Evolutionary conservation across 73 alveolate species (phyloP).

Genomic region (Uronychia binucleata): DNA sequence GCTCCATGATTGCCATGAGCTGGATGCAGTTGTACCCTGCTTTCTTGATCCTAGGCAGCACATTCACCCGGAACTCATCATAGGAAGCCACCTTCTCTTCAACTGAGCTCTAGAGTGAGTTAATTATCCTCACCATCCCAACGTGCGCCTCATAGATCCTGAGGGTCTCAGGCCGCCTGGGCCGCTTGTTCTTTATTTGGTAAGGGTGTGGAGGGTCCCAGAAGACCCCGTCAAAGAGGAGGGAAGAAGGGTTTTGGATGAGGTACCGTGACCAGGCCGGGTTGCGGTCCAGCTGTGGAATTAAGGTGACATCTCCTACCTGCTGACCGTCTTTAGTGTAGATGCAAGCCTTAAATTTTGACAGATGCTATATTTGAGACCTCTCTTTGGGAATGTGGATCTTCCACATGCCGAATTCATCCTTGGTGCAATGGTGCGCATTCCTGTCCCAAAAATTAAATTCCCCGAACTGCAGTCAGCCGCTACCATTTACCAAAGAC

Average conservation of each 20-base stretch:
- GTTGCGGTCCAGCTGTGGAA: slow-evolving; percentile 58
- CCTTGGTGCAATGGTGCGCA: slow-evolving; percentile 43
- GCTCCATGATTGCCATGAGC: slow-evolving; percentile 98
- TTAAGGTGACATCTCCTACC: too few species aligned
- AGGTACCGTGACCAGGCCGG: slow-evolving; percentile 82
- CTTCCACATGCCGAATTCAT: slow-evolving; percentile 71
- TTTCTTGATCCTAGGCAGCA: slow-evolving; percentile 90
- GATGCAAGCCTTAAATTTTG: slow-evolving; percentile 52
- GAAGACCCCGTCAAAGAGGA: slow-evolving; percentile 74
- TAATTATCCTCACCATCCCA: slow-evolving; percentile 81
- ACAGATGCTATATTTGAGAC: slow-evolving; percentile 43
- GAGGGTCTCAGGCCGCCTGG: slow-evolving; percentile 78
- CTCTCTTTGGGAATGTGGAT: slow-evolving; percentile 43
- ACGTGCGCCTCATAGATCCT: slow-evolving; percentile 97
- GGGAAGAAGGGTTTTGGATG: slow-evolving; percentile 66
- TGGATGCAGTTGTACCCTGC: slow-evolving; percentile 96
- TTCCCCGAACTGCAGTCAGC: slow-evolving; percentile 64
- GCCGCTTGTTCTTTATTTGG: slow-evolving; percentile 78
- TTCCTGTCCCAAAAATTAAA: slow-evolving; percentile 75
- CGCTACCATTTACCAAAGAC: slow-evolving; percentile 75
- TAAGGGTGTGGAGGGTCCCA: slow-evolving; percentile 83
- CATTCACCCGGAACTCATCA: slow-evolving; percentile 88
- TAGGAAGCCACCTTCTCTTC: slow-evolving; percentile 94
- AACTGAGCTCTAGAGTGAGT: slow-evolving; percentile 51
- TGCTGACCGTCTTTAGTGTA: slow-evolving; percentile 30